Evolutionary conservation across 192 early-diverging fungal species (phyloP), one percentile per base, ranked within the genome.

Genomic region (Backusella australiensis): DNA sequence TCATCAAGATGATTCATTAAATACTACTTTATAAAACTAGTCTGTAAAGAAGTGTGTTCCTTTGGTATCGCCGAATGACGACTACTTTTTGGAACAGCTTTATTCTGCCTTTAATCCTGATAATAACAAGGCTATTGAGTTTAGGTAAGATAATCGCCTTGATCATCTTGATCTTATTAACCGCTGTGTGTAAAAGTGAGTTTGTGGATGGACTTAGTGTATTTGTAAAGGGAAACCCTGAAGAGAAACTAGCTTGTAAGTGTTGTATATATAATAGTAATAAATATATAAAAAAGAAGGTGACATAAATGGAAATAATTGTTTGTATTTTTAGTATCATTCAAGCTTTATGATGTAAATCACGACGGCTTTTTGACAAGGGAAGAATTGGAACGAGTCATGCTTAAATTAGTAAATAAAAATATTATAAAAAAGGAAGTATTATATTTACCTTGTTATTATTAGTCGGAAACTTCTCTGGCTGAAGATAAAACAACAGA

Each of bases 281-380:
- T 19, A 32, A 32, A 71, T 65, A 71, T 17, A 71, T 17, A 49
- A 49, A 49, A 49, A 19, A 46, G 11, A 32, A 21, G 52, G n/a
- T 23, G 53, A 56, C 21, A 56, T 9, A 56, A 56, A 56, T 56
- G 53, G 53, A 56, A 34, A 39, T 73, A 32, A 49, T 49, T 21
- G 21, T 4, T 29, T 69, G 17, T 67, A 34, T 69, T 29, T 67
- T 19, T 80, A 94, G 93, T 94, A 73, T 92, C 91, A 6, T 94
- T 94, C 82, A 86, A 88, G 75, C 75, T 94, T 49, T 94, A 94
- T 80, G 93, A 94, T 85, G 85, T 94, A 44, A 89, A 94, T 75
- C 90, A 91, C 67, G 89, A 86, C 75, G 93, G 93, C 34, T 89
- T 87, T 44, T 87, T 94, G 32, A 90, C 92, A 80, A 88, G 87